Base-by-base conservation (phyloP, 1,284 basidiomycete genomes). In the Tetrapyrgos nigripes region DNA sequence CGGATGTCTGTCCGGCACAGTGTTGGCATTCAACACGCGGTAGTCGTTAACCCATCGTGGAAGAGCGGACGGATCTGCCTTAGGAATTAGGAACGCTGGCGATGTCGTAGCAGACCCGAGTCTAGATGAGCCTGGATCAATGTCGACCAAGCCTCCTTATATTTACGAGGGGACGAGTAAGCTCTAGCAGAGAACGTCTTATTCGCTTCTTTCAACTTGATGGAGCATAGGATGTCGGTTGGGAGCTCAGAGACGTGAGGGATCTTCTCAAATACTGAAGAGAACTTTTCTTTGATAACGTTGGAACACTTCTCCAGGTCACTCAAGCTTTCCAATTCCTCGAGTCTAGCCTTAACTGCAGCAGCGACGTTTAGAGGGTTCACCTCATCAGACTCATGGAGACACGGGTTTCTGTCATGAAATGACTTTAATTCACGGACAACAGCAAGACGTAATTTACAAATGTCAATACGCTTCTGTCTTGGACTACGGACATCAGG, bases 41-140 rank as follows among this genome's bases (percentile, higher is more conserved):
- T 70, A 75, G 60, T 78, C 72, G 33, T 75, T 76, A 0, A 76
- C 74, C 75, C 72, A 75, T 0, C 70, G 63, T 1, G 73, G 73
- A 3, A 64, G 27, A 0, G 62, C 73, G 0, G 61, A 62, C 1
- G 68, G 69, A 52, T 78, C 72, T 2, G 70, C 21, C 57, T 77
- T 77, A 0, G 72, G 72, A 10, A 75, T 65, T 4, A 76, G 58
- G 50, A 75, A 76, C 9, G 62, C 62, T 2, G 70, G 74, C 0
- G 70, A 74, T 0, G 66, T 59, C 59, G 58, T 6, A 74, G 66
- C 1, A 61, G 60, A 1, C 73, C 71, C 0, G 67, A 65, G 0
- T 53, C 53, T 0, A 75, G 46, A 54, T 72, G 69, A 45, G 69
- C 53, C 2, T 74, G 52, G 2, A 76, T 59, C 0, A 73, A 60